Evolutionary conservation across 2,329 filamentous ascomycete species (phyloP).

Genomic region (Penicillium polonicum): DNA sequence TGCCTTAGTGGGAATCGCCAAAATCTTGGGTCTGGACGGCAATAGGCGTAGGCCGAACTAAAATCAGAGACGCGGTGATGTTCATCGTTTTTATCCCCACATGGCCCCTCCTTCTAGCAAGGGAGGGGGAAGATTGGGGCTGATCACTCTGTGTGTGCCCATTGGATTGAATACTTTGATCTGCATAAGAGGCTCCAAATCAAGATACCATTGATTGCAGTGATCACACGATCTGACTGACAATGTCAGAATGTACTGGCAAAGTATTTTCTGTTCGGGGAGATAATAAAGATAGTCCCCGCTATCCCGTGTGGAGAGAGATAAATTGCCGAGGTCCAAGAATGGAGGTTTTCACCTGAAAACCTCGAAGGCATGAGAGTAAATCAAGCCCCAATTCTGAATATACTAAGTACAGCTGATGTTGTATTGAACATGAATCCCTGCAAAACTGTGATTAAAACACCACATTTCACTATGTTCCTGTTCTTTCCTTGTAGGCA

Average conservation of each 20-base stretch:
- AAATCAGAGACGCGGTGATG: neutral
- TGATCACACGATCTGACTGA: neutral
- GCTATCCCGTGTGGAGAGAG: neutral
- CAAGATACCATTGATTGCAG: neutral
- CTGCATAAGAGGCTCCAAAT: neutral
- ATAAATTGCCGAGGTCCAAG: neutral
- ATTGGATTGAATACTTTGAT: neutral
- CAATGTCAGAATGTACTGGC: neutral
- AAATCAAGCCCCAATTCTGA: neutral
- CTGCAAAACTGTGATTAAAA: neutral
- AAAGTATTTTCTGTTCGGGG: neutral
- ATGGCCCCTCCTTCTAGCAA: neutral
- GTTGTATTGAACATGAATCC: neutral
- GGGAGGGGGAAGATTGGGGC: neutral
- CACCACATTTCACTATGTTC: neutral
- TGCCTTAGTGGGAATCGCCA: neutral
- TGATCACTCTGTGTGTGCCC: neutral
- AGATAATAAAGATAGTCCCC: neutral
- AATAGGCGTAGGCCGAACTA: neutral
- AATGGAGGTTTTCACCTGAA: neutral
- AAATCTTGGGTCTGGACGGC: neutral
- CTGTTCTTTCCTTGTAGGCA: slow-evolving; percentile 1
- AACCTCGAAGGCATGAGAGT: neutral
- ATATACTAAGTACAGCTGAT: neutral
- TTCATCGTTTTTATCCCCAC: slow-evolving; percentile 2